phyloP scores from a whole-genome alignment of 495 filamentous ascomycete species.

The Podospora fimiseda region DNA sequence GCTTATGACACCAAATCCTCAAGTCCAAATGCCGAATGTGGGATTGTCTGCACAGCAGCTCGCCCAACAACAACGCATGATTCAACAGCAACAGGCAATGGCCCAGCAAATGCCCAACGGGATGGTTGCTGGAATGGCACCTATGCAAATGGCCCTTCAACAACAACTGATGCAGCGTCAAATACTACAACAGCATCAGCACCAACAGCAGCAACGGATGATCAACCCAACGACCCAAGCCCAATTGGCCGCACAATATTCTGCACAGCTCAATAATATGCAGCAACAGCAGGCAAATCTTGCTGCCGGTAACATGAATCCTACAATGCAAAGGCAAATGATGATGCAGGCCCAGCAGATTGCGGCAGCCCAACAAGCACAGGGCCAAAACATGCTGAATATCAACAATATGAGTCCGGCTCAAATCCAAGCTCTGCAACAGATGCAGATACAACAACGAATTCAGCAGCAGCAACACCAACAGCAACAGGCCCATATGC shows the following conservation, averaged over 20 bases:
- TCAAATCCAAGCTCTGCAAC: conserved; percentile 35
- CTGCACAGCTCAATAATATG: conserved; percentile 26
- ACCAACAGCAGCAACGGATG: conserved; percentile 27
- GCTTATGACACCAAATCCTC: conserved; percentile 32
- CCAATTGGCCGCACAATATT: conserved; percentile 29
- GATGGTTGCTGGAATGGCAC: conserved; percentile 31
- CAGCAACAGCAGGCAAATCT: conserved; percentile 25
- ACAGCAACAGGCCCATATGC: neutral
- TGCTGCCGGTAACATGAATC: conserved; percentile 15
- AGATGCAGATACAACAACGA: conserved; percentile 31
- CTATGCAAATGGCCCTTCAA: conserved; percentile 27
- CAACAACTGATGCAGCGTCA: conserved; percentile 37
- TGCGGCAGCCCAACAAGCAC: conserved; percentile 27
- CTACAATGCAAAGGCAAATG: conserved; percentile 8
- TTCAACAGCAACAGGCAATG: conserved; percentile 39
- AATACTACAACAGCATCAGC: conserved; percentile 23
- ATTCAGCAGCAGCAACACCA: conserved; percentile 32
- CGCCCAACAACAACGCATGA: conserved; percentile 51
- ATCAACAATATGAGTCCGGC: conserved; percentile 29
- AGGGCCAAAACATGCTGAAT: conserved; percentile 30
- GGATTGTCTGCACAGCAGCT: conserved; percentile 28
- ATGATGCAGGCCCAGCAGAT: conserved; percentile 28
- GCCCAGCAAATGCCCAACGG: conserved; percentile 6
- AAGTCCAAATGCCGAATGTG: conserved; percentile 31
- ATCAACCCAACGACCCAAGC: conserved; percentile 13